Percentiles rank a stretch among this genome's conserved stretches.
Evolutionary conservation across 1,284 basidiomycete genomes (phyloP).

Genomic region (Ganoderma lingzhi): DNA sequence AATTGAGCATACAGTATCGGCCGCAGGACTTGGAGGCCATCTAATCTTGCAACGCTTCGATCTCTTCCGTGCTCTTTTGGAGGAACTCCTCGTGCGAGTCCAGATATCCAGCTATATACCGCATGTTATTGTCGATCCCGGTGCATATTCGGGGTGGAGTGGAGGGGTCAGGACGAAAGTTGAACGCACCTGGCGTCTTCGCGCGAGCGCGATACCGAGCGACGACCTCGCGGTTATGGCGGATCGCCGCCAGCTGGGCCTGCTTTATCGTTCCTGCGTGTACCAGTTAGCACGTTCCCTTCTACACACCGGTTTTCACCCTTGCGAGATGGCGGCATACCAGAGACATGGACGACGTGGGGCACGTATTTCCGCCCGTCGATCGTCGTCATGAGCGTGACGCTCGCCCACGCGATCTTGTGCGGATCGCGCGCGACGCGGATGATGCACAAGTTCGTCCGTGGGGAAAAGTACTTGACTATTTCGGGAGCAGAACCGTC

Average conservation of each 20-base stretch:
- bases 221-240: slow-evolving; percentile 73
- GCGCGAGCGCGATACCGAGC: slow-evolving; percentile 66
- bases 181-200: slow-evolving; percentile 56
- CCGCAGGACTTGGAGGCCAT: no score
- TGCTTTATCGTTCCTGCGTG: slow-evolving; percentile 80
- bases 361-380: slow-evolving; percentile 68
- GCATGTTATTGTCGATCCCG: no score
- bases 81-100: slow-evolving; percentile 69
- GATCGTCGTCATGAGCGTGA: slow-evolving; percentile 69
- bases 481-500: not conserved
- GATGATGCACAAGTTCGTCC: slow-evolving; percentile 79
- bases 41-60: slow-evolving; percentile 69
- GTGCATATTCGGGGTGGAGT: no score
- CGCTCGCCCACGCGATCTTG: slow-evolving; percentile 74
- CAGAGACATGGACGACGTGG: slow-evolving; percentile 78
- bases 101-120: slow-evolving; percentile 49
- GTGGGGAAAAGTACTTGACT: slow-evolving; percentile 88
- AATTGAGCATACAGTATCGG: no score
- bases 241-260: slow-evolving; percentile 75
- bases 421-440: slow-evolving; percentile 81
- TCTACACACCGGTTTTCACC: no score
- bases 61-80: slow-evolving; percentile 62
- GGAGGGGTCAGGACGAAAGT: not conserved
- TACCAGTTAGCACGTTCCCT: no score
- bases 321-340: slow-evolving; percentile 49